Conservation (phyloP, 176 grass and related monocot genomes). For the maize (Zea mays) region DNA sequence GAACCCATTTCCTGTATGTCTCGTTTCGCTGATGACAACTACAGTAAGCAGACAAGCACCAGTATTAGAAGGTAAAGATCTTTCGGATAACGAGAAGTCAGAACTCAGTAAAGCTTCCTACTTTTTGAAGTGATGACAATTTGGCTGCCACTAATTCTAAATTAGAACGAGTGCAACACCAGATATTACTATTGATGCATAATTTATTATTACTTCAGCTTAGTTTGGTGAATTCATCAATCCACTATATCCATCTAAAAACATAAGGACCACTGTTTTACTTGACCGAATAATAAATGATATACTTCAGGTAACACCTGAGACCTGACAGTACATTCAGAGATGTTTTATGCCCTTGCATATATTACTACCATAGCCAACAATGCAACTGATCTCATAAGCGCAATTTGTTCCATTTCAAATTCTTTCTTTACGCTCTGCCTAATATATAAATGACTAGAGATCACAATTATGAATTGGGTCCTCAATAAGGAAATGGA, state of each 20-base stretch:
- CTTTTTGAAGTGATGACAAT: background rate
- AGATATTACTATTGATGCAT: background rate
- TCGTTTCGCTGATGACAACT: conserved; percentile 85
- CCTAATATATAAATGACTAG: conserved; percentile 10
- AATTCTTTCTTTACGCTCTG: background rate
- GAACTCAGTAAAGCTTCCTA: background rate
- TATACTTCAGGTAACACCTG: background rate
- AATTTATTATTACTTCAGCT: conserved; percentile 31
- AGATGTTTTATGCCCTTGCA: background rate
- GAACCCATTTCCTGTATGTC: conserved; percentile 96
- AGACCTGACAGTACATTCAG: background rate
- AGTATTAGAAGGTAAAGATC: conserved; percentile 28
- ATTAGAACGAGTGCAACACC: background rate
- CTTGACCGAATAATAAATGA: background rate
- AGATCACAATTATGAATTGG: conserved; percentile 15
- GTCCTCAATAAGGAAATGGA: conserved; percentile 20
- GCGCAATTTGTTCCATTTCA: background rate
- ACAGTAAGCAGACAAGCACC: conserved; percentile 39
- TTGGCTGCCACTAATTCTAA: conserved; percentile 5
- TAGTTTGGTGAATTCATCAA: conserved; percentile 9
- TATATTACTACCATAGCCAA: conserved; percentile 6
- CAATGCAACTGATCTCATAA: background rate
- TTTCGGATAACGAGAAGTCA: conserved; percentile 15
- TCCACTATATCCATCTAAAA: conserved; percentile 11
- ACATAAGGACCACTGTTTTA: conserved; percentile 12